phyloP scores from a whole-genome alignment of 1,139 yeast species.

The Taphrina betulina region DNA sequence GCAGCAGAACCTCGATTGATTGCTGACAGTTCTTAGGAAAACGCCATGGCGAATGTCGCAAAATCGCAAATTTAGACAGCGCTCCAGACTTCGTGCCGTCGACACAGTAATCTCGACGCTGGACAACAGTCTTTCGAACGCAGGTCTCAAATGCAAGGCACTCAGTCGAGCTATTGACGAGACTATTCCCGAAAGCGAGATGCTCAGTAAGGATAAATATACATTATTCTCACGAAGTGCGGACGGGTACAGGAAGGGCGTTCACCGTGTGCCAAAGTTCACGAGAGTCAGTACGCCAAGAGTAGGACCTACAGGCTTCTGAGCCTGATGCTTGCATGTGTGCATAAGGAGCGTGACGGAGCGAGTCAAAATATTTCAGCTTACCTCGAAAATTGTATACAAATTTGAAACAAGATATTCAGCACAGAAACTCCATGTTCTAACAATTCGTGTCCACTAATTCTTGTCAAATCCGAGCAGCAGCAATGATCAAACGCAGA shows the following conservation, averaged over 20 bases:
- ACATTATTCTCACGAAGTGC: slow-evolving; percentile 76
- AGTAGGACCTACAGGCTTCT: slow-evolving; percentile 29
- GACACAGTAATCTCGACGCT: slow-evolving; percentile 75
- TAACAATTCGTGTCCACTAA: no score
- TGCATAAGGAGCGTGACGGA: no score
- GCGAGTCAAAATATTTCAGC: no score
- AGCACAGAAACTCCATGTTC: no score
- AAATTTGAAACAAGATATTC: no score
- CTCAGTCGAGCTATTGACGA: slow-evolving; percentile 56
- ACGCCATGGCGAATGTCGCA: slow-evolving; percentile 73
- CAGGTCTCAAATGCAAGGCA: slow-evolving; percentile 53
- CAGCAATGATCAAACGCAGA: no score
- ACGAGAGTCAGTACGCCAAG: slow-evolving; percentile 31
- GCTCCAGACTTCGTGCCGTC: slow-evolving; percentile 76
- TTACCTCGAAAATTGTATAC: no score
- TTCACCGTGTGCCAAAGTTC: slow-evolving; percentile 51
- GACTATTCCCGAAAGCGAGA: slow-evolving; percentile 76
- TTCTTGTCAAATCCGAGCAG: no score
- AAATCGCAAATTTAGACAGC: slow-evolving; percentile 77
- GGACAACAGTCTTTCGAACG: slow-evolving; percentile 58
- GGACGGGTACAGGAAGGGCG: slow-evolving; percentile 74
- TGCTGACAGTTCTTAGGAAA: slow-evolving; percentile 50
- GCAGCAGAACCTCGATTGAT: not conserved
- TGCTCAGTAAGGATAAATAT: slow-evolving; percentile 80
- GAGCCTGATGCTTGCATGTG: no score